A percentile compares a stretch with the other conserved stretches of the same genome.
Evolutionary conservation across 2,329 filamentous ascomycete species (phyloP).

Genomic region (Hypoxylon sp.): DNA sequence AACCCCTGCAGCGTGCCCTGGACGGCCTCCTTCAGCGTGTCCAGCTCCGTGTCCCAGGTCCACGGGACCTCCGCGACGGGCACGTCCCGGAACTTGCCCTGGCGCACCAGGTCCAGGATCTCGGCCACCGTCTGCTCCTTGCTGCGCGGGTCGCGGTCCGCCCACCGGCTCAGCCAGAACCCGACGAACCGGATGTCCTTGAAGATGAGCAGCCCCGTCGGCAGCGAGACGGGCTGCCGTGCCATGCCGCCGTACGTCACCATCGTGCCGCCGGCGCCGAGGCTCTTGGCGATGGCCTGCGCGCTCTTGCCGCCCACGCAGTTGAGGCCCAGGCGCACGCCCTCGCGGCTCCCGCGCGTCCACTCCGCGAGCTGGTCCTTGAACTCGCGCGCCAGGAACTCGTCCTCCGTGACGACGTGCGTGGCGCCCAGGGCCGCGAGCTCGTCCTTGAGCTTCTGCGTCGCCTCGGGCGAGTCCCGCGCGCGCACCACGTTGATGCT

Average conservation of each 20-base stretch:
- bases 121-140: conserved; percentile 87
- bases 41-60: conserved; percentile 82
- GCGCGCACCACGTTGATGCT: conserved; percentile 91
- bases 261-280: conserved; percentile 77
- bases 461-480: conserved; percentile 73
- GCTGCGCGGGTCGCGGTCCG: conserved; percentile 76
- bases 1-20: conserved; percentile 88
- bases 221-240: conserved; percentile 83
- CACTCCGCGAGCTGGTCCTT: conserved; percentile 70
- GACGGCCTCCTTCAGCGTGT: conserved; percentile 77
- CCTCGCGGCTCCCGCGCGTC: conserved; percentile 78
- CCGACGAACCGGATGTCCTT: conserved; percentile 89
- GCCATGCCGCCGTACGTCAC: conserved; percentile 98
- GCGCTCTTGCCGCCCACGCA: conserved; percentile 93
- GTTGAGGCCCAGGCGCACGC: conserved; percentile 84
- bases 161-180: conserved; percentile 96
- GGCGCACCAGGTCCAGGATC: conserved; percentile 79
- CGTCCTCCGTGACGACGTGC: conserved; percentile 67
- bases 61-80: conserved; percentile 87
- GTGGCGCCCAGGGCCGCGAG: conserved; percentile 67
- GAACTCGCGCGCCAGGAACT: conserved; percentile 71
- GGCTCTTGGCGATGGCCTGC: conserved; percentile 79
- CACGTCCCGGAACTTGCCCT: conserved; percentile 83
- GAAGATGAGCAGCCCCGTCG: conserved; percentile 90
- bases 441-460: conserved; percentile 68